These are phyloP conservation scores for Ceratobasidium sp. DNA, from an alignment of 1,284 basidiomycete species.

Conservation along the genomic window DNA sequence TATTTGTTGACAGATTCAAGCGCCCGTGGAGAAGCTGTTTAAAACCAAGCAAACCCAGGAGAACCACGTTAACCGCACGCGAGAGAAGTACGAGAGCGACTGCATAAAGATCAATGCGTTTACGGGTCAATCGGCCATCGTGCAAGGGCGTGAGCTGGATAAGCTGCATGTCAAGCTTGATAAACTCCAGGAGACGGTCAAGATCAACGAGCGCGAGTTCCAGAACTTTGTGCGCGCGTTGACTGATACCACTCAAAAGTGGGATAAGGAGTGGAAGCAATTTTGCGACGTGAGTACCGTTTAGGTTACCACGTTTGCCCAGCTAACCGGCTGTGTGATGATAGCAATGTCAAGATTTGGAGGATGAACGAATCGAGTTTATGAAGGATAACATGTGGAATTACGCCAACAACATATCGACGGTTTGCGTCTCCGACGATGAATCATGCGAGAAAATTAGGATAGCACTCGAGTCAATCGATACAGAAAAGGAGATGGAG, in stretches of 20 bases:
- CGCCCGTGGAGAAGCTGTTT: slow-evolving; percentile 85
- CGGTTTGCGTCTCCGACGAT: slow-evolving; percentile 95
- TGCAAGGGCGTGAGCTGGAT: slow-evolving; percentile 94
- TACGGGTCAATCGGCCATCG: slow-evolving; percentile 91
- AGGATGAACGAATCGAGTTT: slow-evolving; percentile 93
- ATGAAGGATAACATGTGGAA: slow-evolving; percentile 96
- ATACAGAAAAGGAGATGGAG: slow-evolving; percentile 84
- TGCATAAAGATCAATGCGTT: slow-evolving; percentile 96
- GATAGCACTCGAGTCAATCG: slow-evolving; percentile 82
- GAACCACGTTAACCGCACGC: slow-evolving; percentile 78
- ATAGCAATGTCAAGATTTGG: slow-evolving; percentile 89
- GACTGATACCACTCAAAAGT: slow-evolving; percentile 83
- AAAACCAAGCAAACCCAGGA: slow-evolving; percentile 88
- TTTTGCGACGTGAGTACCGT: slow-evolving; percentile 76
- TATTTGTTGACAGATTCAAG: slow-evolving; percentile 61
- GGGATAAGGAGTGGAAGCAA: slow-evolving; percentile 94
- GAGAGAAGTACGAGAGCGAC: slow-evolving; percentile 94
- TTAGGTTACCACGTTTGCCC: background rate
- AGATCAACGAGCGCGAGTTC: slow-evolving; percentile 91
- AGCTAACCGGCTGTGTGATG: slow-evolving; percentile 37
- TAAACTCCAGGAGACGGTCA: slow-evolving; percentile 88
- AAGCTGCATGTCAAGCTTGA: slow-evolving; percentile 90
- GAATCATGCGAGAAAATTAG: slow-evolving; percentile 94
- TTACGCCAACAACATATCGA: slow-evolving; percentile 95
- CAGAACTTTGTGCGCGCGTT: slow-evolving; percentile 85